phyloP scores from a whole-genome alignment of 1,139 yeast species.

The Blastobotrys apis region DNA sequence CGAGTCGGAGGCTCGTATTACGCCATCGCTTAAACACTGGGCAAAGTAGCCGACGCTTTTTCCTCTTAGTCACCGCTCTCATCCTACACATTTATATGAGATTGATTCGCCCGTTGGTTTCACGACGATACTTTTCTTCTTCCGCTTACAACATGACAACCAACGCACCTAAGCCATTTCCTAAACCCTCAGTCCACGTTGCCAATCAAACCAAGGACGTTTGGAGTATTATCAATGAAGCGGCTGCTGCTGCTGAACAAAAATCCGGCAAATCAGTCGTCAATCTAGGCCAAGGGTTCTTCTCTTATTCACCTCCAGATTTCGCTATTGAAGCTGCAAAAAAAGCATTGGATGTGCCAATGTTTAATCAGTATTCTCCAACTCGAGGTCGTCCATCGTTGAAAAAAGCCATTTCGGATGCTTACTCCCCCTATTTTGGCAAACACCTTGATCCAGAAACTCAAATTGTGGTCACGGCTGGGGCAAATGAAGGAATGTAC shows the following conservation, averaged over 20 bases:
- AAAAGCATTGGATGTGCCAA: conserved; percentile 64
- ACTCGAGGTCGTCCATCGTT: conserved; percentile 83
- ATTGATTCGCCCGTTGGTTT: no score
- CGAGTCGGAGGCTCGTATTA: no score
- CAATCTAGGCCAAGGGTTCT: conserved; percentile 94
- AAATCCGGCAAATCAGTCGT: conserved; percentile 67
- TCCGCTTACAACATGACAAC: not conserved
- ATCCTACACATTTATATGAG: no score
- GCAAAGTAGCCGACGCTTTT: no score
- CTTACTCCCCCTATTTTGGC: conserved; percentile 64
- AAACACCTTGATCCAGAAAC: conserved; percentile 53
- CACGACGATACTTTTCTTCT: no score
- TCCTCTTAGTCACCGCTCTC: no score
- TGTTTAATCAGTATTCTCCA: conserved; percentile 86
- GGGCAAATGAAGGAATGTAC: conserved; percentile 94
- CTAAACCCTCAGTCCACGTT: conserved; percentile 26
- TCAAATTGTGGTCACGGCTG: conserved; percentile 81
- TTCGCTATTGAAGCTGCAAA: conserved; percentile 85
- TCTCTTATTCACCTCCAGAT: conserved; percentile 88
- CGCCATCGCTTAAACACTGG: no score
- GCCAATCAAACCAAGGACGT: conserved; percentile 56
- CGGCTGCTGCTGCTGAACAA: conserved; percentile 78
- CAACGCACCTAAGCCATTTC: conserved; percentile 20
- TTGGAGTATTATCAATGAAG: conserved; percentile 91
- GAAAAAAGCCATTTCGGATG: conserved; percentile 59